Evolutionary conservation across 208 protist species (phyloP), one percentile per base, ranked within the genome.

Genomic region (Leishmania turanica): DNA sequence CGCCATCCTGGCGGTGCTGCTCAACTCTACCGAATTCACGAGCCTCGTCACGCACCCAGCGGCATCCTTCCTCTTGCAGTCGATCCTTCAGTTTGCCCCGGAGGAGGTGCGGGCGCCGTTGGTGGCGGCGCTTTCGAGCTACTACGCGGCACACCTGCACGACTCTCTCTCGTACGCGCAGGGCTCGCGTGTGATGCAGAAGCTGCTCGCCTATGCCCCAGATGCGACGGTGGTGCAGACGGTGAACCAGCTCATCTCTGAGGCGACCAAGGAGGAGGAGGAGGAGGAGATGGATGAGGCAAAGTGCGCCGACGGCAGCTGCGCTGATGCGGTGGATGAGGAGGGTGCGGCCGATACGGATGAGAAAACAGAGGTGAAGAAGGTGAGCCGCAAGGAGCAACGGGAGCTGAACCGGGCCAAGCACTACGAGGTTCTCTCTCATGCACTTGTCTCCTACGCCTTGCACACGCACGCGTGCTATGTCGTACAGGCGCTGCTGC

Each of bases 171-270:
- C 89, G 3, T 93, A 90, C 84, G 74, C 90, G 49, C 91, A 95
- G 87, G 92, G 95, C 51, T 96, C 93, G 42, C 92, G 91, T 68
- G 91, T 95, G 42, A 88, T 98, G 87, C 95, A 98, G 88, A 96
- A 96, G 77, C 75, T 96, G 78, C 81, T 96, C 6, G 91, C 90
- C 15, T 95, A 95, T 78, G 89, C 89, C 1, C 77, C 85, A 17
- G 92, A 98, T 62, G 92, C 90, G 45, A 86, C 77, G 0, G 84
- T 98, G 11, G n/a, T 80, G 5, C 24, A 75, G 3, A 85, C 96
- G 42, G 88, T 93, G 21, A 83, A 95, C 15, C 62, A 83, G 45
- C 62, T 96, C 17, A 81, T 84, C 3, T 70, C 64, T 3, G 88
- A 83, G 4, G 82, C 87, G 2, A 73, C 88, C 2, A 87, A 89